These are phyloP conservation scores for Citrullus amarus DNA, from an alignment of 306 rosid genomes.

Conservation along the genomic window DNA sequence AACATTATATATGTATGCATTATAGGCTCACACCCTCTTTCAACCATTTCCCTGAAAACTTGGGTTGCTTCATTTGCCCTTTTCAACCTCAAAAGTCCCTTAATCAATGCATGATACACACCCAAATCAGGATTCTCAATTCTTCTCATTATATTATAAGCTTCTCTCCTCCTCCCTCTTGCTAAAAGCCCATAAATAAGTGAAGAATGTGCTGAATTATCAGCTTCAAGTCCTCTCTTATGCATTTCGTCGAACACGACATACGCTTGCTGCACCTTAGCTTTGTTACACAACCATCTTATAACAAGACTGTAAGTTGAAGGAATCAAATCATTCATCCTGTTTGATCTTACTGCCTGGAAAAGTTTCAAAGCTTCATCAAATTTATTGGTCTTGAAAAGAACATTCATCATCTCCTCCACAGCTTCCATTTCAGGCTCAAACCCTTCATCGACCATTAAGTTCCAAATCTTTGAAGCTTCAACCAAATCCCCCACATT, in stretches of 20 bases:
- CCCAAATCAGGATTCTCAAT: constrained; percentile 25
- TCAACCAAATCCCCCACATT: constrained; percentile 59
- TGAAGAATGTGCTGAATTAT: constrained; percentile 32
- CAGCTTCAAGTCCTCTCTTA: constrained; percentile 33
- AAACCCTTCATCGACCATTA: constrained; percentile 73
- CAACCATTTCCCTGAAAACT: constrained; percentile 70
- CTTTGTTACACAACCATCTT: constrained; percentile 58
- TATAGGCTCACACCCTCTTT: constrained; percentile 32
- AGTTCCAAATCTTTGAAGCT: constrained; percentile 70
- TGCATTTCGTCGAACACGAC: constrained; percentile 62
- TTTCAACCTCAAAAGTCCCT: constrained; percentile 59
- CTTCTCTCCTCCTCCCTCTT: constrained; percentile 47
- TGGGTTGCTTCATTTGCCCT: constrained; percentile 63
- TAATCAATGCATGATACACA: constrained; percentile 59
- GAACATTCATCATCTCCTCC: constrained; percentile 56
- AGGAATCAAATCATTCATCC: constrained; percentile 39
- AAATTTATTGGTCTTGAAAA: constrained; percentile 43
- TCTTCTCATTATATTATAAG: constrained; percentile 22
- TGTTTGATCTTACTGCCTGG: constrained; percentile 43
- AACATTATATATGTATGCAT: constrained; percentile 82
- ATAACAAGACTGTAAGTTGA: constrained; percentile 56
- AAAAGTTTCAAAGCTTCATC: constrained; percentile 59
- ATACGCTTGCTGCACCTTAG: constrained; percentile 29
- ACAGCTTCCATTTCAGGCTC: constrained; percentile 34
- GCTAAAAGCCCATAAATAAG: constrained; percentile 49